Conservation (phyloP, 108 stramenopile genomes). For the Skeletonema menzelii region DNA sequence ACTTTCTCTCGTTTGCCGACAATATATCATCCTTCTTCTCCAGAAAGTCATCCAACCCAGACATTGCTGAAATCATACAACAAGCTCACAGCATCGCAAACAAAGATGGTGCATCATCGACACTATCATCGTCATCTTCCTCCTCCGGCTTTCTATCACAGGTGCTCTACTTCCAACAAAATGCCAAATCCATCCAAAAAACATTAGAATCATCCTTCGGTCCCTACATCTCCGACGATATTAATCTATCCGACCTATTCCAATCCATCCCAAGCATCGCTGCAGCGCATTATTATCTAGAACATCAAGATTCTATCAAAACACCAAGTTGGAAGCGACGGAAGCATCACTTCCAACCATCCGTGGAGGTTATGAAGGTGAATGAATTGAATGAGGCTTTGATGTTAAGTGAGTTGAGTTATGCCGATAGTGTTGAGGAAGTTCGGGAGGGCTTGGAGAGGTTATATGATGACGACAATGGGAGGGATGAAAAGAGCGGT, state of each 20-base stretch:
- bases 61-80: slow-evolving; percentile 30
- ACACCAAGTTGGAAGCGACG: slow-evolving; percentile 83
- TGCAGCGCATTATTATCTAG: slow-evolving; percentile 65
- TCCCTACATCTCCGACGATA: slow-evolving; percentile 10
- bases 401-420: slow-evolving; percentile 60
- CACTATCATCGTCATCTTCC: not conserved
- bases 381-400: slow-evolving; percentile 68
- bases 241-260: slow-evolving; percentile 8
- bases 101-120: not conserved
- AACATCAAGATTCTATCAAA: slow-evolving; percentile 68
- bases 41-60: slow-evolving; percentile 22
- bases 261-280: slow-evolving; percentile 5
- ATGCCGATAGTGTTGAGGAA: slow-evolving; percentile 64
- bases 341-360: slow-evolving; percentile 66
- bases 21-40: slow-evolving; percentile 13
- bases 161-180: slow-evolving; percentile 32
- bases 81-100: slow-evolving; percentile 37
- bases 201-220: slow-evolving; percentile 39
- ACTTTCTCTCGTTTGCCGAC: slow-evolving; percentile 26
- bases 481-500: not conserved
- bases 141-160: slow-evolving; percentile 25
- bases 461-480: slow-evolving; percentile 7
- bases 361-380: slow-evolving; percentile 57
- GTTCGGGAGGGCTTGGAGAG: slow-evolving; percentile 51
- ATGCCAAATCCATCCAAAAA: slow-evolving; percentile 20